Conservation (phyloP, 1,284 basidiomycete genomes). For the Fomitiporia mediterranea region DNA sequence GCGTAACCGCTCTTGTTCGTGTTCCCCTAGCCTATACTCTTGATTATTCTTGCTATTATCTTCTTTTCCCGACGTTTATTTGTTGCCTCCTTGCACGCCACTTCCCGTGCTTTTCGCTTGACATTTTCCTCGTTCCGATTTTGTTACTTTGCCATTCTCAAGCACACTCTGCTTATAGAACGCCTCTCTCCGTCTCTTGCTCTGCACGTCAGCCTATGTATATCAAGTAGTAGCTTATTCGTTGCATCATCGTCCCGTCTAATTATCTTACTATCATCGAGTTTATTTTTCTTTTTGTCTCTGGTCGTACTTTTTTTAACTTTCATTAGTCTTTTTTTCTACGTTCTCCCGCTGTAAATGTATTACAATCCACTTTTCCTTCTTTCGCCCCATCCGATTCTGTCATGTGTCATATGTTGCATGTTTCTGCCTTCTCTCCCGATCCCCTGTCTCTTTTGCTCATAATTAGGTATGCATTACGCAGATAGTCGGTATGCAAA, state of each 20-base stretch:
- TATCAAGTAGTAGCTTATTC: conserved; percentile 9
- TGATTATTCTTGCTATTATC: conserved; percentile 32
- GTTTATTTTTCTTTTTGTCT: conserved; percentile 1
- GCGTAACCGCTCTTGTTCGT: conserved; percentile 21
- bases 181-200: background rate
- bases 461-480: background rate
- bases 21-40: conserved; percentile 26
- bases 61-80: conserved; percentile 24
- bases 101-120: conserved; percentile 18
- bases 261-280: conserved; percentile 9
- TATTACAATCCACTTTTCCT: background rate
- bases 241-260: conserved; percentile 1
- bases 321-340: background rate
- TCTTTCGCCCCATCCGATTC: background rate
- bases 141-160: background rate
- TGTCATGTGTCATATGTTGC: background rate
- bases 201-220: conserved; percentile 7
- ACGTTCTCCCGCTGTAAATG: conserved; percentile 7
- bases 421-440: background rate
- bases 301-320: background rate
- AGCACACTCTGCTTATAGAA: background rate
- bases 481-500: background rate
- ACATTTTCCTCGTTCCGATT: conserved; percentile 23
- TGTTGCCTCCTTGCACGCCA: conserved; percentile 9
- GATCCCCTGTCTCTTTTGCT: background rate